These are phyloP conservation scores for Aphanomyces cochlioides DNA, from an alignment of 352 stramenopile genomes.

Conservation along the genomic window DNA sequence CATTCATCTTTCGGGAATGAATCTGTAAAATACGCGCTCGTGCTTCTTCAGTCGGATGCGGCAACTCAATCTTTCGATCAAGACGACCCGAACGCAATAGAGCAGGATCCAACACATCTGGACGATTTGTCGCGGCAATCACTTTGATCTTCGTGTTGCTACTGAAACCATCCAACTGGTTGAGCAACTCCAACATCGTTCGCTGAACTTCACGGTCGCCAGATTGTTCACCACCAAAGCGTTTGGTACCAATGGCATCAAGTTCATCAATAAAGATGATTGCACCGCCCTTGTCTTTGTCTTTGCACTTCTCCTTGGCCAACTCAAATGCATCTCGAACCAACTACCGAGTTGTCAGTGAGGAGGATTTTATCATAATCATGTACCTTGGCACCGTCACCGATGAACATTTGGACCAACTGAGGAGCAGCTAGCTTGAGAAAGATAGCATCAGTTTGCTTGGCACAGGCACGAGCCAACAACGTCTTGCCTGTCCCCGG, in stretches of 20 bases:
- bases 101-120: constrained; percentile 95
- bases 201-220: constrained; percentile 97
- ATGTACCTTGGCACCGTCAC: constrained; percentile 91
- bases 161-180: constrained; percentile 97
- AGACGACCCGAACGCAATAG: constrained; percentile 90
- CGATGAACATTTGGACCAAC: constrained; percentile 99
- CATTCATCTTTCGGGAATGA: constrained; percentile 97
- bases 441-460: constrained; percentile 98
- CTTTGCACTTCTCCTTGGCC: constrained; percentile 91
- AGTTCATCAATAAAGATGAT: constrained; percentile 99
- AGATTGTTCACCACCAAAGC: constrained; percentile 96
- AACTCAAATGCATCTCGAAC: constrained; percentile 98
- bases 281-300: constrained; percentile 85
- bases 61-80: constrained; percentile 97
- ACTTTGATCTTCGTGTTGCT: constrained; percentile 99
- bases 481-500: constrained; percentile 98
- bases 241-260: constrained; percentile 98
- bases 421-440: constrained; percentile 98
- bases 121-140: constrained; percentile 97
- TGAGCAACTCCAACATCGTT: constrained; percentile 98
- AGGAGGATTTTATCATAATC: constrained; percentile 8
- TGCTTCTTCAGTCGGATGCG: constrained; percentile 96
- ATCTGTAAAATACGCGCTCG: constrained; percentile 96
- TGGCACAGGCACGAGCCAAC: constrained; percentile 96
- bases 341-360: constrained; percentile 50